Percentiles rank a stretch among this genome's conserved stretches.
phyloP scores from a whole-genome alignment of 2,329 filamentous ascomycete genomes.

The Diplodia seriata region DNA sequence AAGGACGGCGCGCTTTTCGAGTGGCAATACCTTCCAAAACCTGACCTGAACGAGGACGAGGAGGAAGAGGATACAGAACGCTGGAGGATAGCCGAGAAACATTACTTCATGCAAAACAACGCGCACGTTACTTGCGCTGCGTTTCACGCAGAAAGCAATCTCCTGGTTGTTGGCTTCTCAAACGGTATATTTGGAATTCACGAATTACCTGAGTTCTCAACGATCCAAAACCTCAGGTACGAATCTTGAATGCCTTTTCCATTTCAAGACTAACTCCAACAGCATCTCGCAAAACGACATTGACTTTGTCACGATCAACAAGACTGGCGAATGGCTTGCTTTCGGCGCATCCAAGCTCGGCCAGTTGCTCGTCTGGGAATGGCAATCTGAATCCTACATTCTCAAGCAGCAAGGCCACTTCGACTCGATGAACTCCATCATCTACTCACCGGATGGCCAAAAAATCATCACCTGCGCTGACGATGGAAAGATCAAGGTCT shows the following conservation, averaged over 20 bases:
- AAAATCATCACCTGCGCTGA: constrained; percentile 92
- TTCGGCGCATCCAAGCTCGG: constrained; percentile 95
- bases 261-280: constrained; percentile 42
- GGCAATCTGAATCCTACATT: constrained; percentile 99
- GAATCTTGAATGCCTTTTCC: not conserved
- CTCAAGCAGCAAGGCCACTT: constrained; percentile 98
- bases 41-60: constrained; percentile 58
- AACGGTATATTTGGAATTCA: constrained; percentile 94
- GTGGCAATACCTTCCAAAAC: constrained; percentile 79
- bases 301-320: constrained; percentile 92
- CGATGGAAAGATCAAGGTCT: constrained; percentile 98
- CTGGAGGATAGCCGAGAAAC: constrained; percentile 89
- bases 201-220: constrained; percentile 93
- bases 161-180: constrained; percentile 97
- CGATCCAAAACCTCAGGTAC: constrained; percentile 80
- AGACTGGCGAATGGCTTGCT: constrained; percentile 93
- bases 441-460: constrained; percentile 92
- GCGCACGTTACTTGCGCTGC: constrained; percentile 88
- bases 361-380: constrained; percentile 98
- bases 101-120: constrained; percentile 93
- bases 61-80: constrained; percentile 71
- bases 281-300: constrained; percentile 98
- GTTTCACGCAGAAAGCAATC: constrained; percentile 83
- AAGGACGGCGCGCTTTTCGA: constrained; percentile 96
- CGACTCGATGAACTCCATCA: constrained; percentile 90